A percentile compares a stretch with the other conserved stretches of the same genome.
Conservation (phyloP, 148 eudicot genomes). For the Camellia japonica region DNA sequence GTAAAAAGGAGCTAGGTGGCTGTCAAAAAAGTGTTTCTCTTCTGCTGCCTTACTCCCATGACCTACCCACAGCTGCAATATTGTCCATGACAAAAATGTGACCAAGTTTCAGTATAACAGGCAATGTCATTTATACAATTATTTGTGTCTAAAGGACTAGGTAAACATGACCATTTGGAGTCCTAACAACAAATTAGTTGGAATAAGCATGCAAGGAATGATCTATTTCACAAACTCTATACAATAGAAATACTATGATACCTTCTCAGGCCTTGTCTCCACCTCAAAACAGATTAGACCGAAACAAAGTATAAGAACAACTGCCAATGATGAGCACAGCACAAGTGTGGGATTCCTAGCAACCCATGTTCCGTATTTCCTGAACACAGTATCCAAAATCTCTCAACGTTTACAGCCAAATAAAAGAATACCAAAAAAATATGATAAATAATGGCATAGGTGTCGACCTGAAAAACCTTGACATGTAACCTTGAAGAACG, state of each 20-base stretch:
- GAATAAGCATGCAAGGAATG: not conserved
- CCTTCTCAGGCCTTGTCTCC: constrained; percentile 79
- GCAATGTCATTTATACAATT: not conserved
- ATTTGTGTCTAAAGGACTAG: not conserved
- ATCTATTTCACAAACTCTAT: not conserved
- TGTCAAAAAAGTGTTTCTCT: constrained; percentile 67
- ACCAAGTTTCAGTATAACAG: not conserved
- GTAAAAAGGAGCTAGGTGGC: constrained; percentile 69
- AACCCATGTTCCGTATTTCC: constrained; percentile 74
- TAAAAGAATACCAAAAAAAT: not conserved
- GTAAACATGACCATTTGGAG: not conserved
- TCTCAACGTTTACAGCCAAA: constrained; percentile 2
- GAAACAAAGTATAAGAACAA: constrained; percentile 59
- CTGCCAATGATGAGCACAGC: constrained; percentile 51
- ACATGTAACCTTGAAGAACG: constrained; percentile 52
- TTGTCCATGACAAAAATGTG: not conserved
- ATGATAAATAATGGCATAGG: constrained; percentile 3
- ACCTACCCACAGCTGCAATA: constrained; percentile 72
- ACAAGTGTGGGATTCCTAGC: constrained; percentile 63
- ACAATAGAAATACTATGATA: constrained; percentile 13
- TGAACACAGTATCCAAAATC: constrained; percentile 23
- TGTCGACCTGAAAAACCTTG: constrained; percentile 53
- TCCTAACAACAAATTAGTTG: not conserved
- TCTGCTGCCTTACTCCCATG: constrained; percentile 72
- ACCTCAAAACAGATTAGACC: constrained; percentile 62